Evolutionary conservation across 2,329 filamentous ascomycete genomes (phyloP), one percentile per base, ranked within the genome.

Genomic region (Sclerotiophoma versabilis): DNA sequence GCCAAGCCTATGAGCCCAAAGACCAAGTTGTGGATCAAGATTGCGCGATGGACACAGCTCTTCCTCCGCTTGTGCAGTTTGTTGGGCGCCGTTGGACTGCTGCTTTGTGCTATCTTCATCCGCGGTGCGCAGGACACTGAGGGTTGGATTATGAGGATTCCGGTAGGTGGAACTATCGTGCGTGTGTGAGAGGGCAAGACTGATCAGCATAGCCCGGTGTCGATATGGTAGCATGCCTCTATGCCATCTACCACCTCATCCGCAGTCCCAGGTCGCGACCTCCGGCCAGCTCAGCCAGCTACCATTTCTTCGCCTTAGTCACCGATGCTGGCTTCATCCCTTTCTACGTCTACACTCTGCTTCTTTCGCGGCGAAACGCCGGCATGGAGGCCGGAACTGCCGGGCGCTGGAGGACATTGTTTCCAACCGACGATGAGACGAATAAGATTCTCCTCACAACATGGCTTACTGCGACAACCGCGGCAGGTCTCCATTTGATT

Each of bases 251-350:
- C 67, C 92, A 97, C 72, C 84, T 96, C 32, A 81, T 84, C 12
- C 85, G 90, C 26, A 85, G 87, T 30, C 84, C 90, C 0, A 86
- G 85, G 41, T 84, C 82, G 37, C 86, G 92, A 45, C 87, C 92
- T 0, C 87, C 93, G 0, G 88, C 82, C 3, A 96, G 91, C 19
- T 91, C 92, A 15, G 88, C 91, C 12, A 93, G 91, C 60, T 98
- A 98, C 75, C 92, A 96, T 75, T 77, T 95, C 52, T 98, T 97
- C 72, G 86, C 92, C 2, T 81, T 85, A 10, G 77, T 92, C 36
- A 84, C 89, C 34, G 93, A 98, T 72, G 76, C 80, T n/a, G 83
- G 83, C 15, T 76, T 88, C 47, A 80, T 87, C 27, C 84, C 86
- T 0, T 87, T 88, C 71, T 86, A 86, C 60, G 79, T 83, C 54